A percentile compares a stretch with the other conserved stretches of the same genome.
Conservation (phyloP, 768 basidiomycete genomes). For the Pleurotus platypus region DNA sequence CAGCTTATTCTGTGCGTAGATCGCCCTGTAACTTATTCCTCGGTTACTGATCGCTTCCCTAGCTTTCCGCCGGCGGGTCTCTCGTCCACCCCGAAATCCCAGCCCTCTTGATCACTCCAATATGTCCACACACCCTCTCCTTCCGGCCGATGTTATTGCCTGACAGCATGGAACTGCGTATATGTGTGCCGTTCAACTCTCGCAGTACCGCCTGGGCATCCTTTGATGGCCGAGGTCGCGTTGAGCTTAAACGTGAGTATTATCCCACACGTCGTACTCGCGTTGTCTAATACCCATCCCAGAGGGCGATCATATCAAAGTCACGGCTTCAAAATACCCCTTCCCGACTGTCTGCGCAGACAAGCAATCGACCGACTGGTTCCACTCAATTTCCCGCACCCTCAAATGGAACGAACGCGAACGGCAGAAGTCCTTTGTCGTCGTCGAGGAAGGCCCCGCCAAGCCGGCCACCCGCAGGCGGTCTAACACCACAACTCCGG, state of each 20-base stretch:
- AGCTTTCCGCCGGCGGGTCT: constrained; percentile 95
- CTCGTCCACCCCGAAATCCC: constrained; percentile 98
- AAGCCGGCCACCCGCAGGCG: constrained; percentile 28
- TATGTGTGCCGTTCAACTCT: constrained; percentile 99
- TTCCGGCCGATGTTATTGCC: constrained; percentile 99
- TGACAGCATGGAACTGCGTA: constrained; percentile 96
- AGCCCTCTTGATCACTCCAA: constrained; percentile 92
- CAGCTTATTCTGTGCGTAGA: constrained; percentile 88
- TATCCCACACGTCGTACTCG: constrained; percentile 10
- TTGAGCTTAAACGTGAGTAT: constrained; percentile 88
- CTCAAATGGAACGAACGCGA: constrained; percentile 99
- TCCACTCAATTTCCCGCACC: constrained; percentile 93
- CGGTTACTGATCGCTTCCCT: constrained; percentile 9
- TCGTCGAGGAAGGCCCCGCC: constrained; percentile 83
- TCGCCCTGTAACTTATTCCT: constrained; percentile 8
- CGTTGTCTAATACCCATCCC: constrained; percentile 9
- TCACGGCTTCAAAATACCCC: constrained; percentile 94
- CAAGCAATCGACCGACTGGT: constrained; percentile 98
- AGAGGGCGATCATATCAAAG: constrained; percentile 99
- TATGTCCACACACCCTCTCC: constrained; percentile 97
- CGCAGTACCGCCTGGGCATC: constrained; percentile 98
- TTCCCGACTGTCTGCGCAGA: constrained; percentile 99
- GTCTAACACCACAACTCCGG: constrained; percentile 11
- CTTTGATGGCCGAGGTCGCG: constrained; percentile 94
- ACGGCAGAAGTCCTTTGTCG: constrained; percentile 97